Percentiles rank a stretch among this genome's conserved stretches.
These are phyloP conservation scores for Lotmaria passim DNA, from an alignment of 208 protist genomes.

Conservation along the genomic window DNA sequence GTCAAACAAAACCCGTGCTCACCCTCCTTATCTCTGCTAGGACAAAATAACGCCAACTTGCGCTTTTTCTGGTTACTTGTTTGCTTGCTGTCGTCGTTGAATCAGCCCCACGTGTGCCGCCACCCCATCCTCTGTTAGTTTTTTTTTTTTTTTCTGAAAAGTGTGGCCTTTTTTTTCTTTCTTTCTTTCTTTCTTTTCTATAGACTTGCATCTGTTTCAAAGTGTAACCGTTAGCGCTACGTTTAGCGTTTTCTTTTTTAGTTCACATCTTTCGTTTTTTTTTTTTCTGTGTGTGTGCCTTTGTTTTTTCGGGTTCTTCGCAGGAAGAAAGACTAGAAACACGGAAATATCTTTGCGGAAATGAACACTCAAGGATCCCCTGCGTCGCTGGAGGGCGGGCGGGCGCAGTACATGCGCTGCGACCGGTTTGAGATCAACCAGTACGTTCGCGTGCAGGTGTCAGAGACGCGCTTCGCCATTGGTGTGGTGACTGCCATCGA, in stretches of 20 bases:
- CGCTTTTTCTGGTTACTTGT: background rate
- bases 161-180: background rate
- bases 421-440: constrained; percentile 82
- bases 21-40: background rate
- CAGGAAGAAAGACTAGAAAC: constrained; percentile 9
- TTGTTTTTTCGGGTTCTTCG: background rate
- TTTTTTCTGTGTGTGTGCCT: background rate
- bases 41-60: background rate
- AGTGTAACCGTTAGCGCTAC: background rate
- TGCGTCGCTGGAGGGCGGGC: background rate
- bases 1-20: background rate
- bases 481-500: constrained; percentile 74
- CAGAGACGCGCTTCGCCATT: constrained; percentile 70
- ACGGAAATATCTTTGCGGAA: constrained; percentile 6
- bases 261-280: background rate
- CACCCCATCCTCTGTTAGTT: background rate
- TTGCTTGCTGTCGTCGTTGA: too few relatives aligned
- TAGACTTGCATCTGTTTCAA: background rate
- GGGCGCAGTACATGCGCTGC: constrained; percentile 26
- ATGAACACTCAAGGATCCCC: constrained; percentile 23
- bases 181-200: background rate
- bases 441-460: constrained; percentile 85
- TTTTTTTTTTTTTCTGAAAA: background rate
- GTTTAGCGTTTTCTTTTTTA: background rate
- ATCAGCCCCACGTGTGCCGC: too few relatives aligned